These are phyloP conservation scores for Trichothecium roseum DNA, from an alignment of 2,329 filamentous ascomycete genomes.

Conservation along the genomic window DNA sequence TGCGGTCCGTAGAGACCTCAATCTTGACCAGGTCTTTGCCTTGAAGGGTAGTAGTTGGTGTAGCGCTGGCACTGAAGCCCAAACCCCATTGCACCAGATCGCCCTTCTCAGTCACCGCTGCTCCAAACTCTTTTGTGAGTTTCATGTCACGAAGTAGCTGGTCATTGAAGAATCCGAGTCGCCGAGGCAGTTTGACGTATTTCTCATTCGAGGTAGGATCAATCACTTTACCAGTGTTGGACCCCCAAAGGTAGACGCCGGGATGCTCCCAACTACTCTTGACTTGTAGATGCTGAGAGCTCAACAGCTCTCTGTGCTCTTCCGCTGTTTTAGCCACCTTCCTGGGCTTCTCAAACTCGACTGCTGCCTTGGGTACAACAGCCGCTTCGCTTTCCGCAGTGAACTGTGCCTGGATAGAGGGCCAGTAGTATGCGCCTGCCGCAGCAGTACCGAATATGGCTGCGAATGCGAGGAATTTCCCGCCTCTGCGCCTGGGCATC, in stretches of 20 bases:
- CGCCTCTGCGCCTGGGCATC: slow-evolving; percentile 7
- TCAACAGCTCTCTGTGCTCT: slow-evolving; percentile 65
- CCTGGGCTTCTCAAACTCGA: slow-evolving; percentile 60
- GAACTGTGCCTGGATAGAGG: slow-evolving; percentile 17
- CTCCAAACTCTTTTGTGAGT: slow-evolving; percentile 71
- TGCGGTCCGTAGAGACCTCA: slow-evolving; percentile 68
- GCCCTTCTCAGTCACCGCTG: slow-evolving; percentile 77
- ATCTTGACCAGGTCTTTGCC: slow-evolving; percentile 75
- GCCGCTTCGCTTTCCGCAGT: slow-evolving; percentile 5
- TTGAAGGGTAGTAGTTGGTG: slow-evolving; percentile 61
- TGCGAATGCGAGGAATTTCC: slow-evolving; percentile 18
- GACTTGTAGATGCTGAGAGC: slow-evolving; percentile 79
- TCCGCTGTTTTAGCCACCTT: slow-evolving; percentile 51
- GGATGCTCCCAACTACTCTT: slow-evolving; percentile 73
- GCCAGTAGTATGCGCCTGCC: slow-evolving; percentile 27
- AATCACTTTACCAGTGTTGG: slow-evolving; percentile 74
- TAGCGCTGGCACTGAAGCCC: slow-evolving; percentile 55
- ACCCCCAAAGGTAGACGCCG: slow-evolving; percentile 90
- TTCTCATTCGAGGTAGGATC: slow-evolving; percentile 71
- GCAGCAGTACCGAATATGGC: slow-evolving; percentile 27
- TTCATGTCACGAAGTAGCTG: slow-evolving; percentile 80
- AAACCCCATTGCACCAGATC: slow-evolving; percentile 88
- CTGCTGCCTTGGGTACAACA: slow-evolving; percentile 31
- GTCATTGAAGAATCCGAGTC: slow-evolving; percentile 75
- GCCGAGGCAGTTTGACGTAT: slow-evolving; percentile 68